Conservation (phyloP, 495 filamentous ascomycete genomes). For the Trichoderma reesei region DNA sequence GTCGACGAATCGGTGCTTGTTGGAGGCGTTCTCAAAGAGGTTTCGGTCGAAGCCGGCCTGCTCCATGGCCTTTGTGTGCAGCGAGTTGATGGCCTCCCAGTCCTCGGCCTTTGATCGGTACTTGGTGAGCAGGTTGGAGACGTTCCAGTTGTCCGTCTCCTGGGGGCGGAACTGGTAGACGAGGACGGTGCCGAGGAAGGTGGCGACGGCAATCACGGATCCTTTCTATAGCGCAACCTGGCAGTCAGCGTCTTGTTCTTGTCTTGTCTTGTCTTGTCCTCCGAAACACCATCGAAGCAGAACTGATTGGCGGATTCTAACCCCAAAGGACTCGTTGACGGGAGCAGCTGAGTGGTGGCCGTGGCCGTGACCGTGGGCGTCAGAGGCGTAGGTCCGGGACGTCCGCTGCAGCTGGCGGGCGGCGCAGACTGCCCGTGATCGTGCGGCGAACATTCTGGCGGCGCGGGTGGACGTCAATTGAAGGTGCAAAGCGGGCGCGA, state of each 20-base stretch:
- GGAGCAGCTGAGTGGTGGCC: slow-evolving; percentile 24
- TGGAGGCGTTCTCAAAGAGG: slow-evolving; percentile 24
- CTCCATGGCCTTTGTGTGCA: slow-evolving; percentile 30
- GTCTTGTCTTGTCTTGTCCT: neutral
- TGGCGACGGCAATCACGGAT: slow-evolving; percentile 30
- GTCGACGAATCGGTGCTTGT: slow-evolving; percentile 27
- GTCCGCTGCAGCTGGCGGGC: slow-evolving; percentile 28
- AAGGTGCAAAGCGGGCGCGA: neutral
- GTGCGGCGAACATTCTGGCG: slow-evolving; percentile 34
- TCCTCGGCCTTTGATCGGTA: slow-evolving; percentile 28
- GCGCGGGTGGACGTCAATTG: slow-evolving; percentile 8
- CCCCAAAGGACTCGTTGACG: slow-evolving; percentile 35
- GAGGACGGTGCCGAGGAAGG: slow-evolving; percentile 24
- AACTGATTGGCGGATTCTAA: slow-evolving; percentile 19
- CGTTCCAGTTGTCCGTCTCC: slow-evolving; percentile 30
- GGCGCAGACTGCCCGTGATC: slow-evolving; percentile 29
- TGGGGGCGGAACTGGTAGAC: slow-evolving; percentile 32
- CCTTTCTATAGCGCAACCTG: slow-evolving; percentile 17
- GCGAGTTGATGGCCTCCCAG: slow-evolving; percentile 32
- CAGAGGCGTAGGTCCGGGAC: slow-evolving; percentile 33
- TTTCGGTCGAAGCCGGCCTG: slow-evolving; percentile 42
- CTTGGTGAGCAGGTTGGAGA: slow-evolving; percentile 25
- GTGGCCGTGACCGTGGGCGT: slow-evolving; percentile 17
- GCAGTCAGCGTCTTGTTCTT: neutral
- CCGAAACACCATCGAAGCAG: too few species aligned